Conservation (phyloP, 2,329 filamentous ascomycete species). For the Fusarium euwallaceae region DNA sequence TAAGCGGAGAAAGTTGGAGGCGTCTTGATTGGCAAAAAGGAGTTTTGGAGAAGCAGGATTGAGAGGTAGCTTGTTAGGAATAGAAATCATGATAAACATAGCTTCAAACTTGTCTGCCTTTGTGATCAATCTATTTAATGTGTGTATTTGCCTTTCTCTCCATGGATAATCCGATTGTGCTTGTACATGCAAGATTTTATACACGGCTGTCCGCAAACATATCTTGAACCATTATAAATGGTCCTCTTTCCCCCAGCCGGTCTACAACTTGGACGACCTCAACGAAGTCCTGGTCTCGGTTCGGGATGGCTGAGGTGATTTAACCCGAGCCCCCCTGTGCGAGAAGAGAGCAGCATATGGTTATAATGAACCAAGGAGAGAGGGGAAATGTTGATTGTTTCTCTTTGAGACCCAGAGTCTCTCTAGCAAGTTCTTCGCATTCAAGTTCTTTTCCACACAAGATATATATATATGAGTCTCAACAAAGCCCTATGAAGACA, state of each 20-base stretch:
- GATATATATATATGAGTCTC: too few species aligned
- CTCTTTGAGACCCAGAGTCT: neutral
- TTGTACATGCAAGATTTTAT: neutral
- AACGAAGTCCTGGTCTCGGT: too few species aligned
- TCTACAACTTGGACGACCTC: too few species aligned
- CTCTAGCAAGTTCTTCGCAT: neutral
- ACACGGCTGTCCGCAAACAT: too few species aligned
- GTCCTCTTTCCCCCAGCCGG: neutral
- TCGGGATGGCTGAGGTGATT: too few species aligned
- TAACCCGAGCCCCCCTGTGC: too few species aligned
- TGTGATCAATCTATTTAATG: neutral
- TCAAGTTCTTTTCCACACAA: neutral
- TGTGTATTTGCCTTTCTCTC: neutral
- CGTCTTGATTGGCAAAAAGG: constrained; percentile 23
- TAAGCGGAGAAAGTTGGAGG: constrained; percentile 75
- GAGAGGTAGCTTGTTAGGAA: neutral
- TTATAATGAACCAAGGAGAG: too few species aligned
- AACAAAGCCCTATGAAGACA: too few species aligned
- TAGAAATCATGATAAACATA: neutral
- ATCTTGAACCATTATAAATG: neutral
- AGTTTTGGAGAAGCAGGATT: constrained; percentile 2
- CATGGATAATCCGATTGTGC: neutral
- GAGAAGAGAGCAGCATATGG: too few species aligned
- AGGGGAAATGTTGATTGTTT: too few species aligned
- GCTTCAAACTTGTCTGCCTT: neutral